Base-by-base conservation (phyloP, 495 filamentous ascomycete genomes). In the Talaromyces trachyspermus region DNA sequence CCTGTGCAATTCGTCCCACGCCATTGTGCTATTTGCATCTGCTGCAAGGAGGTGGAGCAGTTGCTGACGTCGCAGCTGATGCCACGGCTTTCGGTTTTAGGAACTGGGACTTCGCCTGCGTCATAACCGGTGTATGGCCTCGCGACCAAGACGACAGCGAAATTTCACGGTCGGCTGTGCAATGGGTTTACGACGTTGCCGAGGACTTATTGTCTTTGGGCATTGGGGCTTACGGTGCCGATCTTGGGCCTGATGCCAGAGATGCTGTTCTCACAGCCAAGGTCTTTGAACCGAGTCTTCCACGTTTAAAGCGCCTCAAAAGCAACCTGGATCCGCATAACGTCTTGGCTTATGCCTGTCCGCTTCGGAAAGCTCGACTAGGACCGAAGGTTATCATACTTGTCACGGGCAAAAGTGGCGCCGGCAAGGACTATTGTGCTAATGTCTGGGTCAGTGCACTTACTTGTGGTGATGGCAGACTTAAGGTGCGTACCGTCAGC, bases 31-130 rank as follows among this genome's bases (percentile, higher is more conserved):
- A 83, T 64, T 59, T 83, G 45, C 79, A 84, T 73, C 62, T 84
- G 32, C 60, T 82, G 15, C 79, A 81, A 44, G 79, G 79, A 53
- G 78, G 77, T 26, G 76, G 72, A 54, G 72, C 73, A 10, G 58
- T 80, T 36, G 20, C 55, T 43, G 68, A 80, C 45, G 57, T 78
- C 26, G 55, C 61, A 11, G 49, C 66, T 22, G 58, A 75, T 57
- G 65, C 65, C 49, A 75, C 72, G 57, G 79, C 79, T 51, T 84
- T 83, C 48, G 79, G 80, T 43, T 81, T 72, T 64, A 72, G 79
- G 65, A 68, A 77, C 59, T 84, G 78, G 79, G 68, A 75, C 41
- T 83, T 74, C 67, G 79, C 80, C 46, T 82, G 79, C 48, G 75
- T 82, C 18, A 49, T 84, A 45, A 82, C 79, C n/a, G 77, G 77